Evolutionary conservation across 495 filamentous ascomycete genomes (phyloP), one percentile per base, ranked within the genome.

Genomic region (Aspergillus sclerotiicarbonarius): DNA sequence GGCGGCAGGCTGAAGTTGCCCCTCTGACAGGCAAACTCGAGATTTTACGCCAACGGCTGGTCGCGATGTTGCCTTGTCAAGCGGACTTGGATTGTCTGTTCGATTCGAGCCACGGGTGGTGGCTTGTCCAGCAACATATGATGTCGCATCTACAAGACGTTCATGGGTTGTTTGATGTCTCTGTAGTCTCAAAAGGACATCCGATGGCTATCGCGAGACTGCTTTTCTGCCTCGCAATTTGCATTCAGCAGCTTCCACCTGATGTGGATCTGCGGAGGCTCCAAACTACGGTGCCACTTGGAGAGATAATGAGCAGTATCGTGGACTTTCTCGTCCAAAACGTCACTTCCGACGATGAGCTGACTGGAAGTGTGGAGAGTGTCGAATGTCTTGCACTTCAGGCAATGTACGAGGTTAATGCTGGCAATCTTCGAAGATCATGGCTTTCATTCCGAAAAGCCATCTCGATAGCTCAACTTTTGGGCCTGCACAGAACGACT

Each of bases 381-480:
- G 39, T 65, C 29, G 55, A 61, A 44, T 65, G 62, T 48, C 47
- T 65, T 39, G 44, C 60, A 20, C 51, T 65, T 8, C 51, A 62
- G 20, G 62, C 55, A 57, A 59, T 58, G 32, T 59, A 56, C 33
- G 54, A 61, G 32, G 59, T 57, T 12, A 65, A 65, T 44, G 51
- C 52, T 1, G 62, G 62, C 10, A 65, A 65, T 49, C 46, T 61
- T 18, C 59, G 59, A 31, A 53, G 46, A 41, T 49, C 62, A 16
- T 65, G 59, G 62, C 59, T 59, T 35, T 31, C 30, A n/a, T 65
- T 59, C 54, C 62, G 62, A 19, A 61, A 58, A 29, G 62, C 62
- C 8, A 49, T 65, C 41, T 49, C 46, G 48, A 39, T 65, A 30
- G 55, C 35, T 21, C 59, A 65, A n/a, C 54, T 65, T 29, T 29